Conservation (phyloP, 805 yeast genomes). For the Ogataea sp. region DNA sequence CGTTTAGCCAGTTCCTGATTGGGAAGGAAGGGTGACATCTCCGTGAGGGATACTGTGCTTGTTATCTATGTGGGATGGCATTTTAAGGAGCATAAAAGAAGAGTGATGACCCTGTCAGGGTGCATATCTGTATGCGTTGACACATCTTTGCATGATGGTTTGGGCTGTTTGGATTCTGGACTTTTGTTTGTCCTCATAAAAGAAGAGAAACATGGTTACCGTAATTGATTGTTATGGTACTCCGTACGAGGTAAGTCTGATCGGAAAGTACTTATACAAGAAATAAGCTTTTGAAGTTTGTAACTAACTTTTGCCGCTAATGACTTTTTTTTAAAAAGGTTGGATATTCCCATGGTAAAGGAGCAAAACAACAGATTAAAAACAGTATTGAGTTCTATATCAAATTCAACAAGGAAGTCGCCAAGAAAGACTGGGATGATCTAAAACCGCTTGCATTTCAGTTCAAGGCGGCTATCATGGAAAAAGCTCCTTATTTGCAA, state of each 20-base stretch:
- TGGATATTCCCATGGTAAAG: slow-evolving; percentile 7
- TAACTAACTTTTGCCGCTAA: no score
- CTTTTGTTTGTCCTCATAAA: background rate
- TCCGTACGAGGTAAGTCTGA: slow-evolving; percentile 9
- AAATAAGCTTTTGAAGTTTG: no score
- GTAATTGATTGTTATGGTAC: slow-evolving; percentile 7
- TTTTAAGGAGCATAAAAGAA: no score
- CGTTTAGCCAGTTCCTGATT: background rate
- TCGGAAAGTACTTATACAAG: no score
- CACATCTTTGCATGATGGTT: no score
- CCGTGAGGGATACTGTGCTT: no score
- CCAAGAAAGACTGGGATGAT: slow-evolving; percentile 4
- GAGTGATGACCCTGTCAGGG: no score
- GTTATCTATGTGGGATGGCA: no score
- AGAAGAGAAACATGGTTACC: slow-evolving; percentile 2
- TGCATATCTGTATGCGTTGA: no score
- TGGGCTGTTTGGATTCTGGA: no score
- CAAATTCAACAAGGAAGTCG: slow-evolving; percentile 2
- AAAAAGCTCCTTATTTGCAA: slow-evolving; percentile 3
- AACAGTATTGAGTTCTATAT: slow-evolving; percentile 2
- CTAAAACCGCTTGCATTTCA: slow-evolving; percentile 2
- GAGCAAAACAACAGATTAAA: slow-evolving; percentile 4
- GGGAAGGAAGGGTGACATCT: no score
- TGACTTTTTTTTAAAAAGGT: no score
- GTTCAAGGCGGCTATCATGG: slow-evolving; percentile 1